Evolutionary conservation across 768 basidiomycete species (phyloP), one percentile per base, ranked within the genome.

Genomic region (Lactarius psammicola): DNA sequence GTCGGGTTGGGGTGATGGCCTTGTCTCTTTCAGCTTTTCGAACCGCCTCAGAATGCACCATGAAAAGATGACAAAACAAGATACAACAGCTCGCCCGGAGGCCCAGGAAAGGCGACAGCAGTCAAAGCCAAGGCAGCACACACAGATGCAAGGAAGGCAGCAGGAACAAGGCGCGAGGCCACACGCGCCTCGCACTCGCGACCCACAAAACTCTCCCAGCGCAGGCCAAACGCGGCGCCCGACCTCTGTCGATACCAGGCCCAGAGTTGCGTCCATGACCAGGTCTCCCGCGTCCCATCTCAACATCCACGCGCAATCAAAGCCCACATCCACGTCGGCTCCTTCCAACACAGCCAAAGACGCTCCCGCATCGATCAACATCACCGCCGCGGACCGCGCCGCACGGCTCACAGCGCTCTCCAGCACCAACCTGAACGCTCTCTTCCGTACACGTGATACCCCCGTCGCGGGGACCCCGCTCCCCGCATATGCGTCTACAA

Each of bases 391-490:
- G 7, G 55, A 36, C 13, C 65, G 65, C 18, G 40, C 7, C 10
- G 55, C 64, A 13, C 34, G 46, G n/a, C 51, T 63, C 7, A n/a
- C 58, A 8, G 58, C 26, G 17, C 66, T 63, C 34, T 42, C 57
- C n/a, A 56, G 28, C 40, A 68, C 69, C 8, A 54, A 70, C 56
- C 49, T 70, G 2, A 28, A 44, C n/a, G 62, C 63, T 44, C 69
- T 70, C 53, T 68, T 70, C 60, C 33, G 34, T 15, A 49, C 42
- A 55, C 44, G 46, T 42, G 38, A 36, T 6, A 18, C 55, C 3
- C 36, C 53, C 60, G 20, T 46, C 30, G 23, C 62, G 23, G 56
- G 56, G 4, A 46, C 40, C 38, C 28, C 59, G 11, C n/a, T 56
- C 28, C 59, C 59, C 17, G 33, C 15, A 26, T 30, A 26, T 18